Conservation (phyloP, 768 basidiomycete species). For the Trametes cingulata region DNA sequence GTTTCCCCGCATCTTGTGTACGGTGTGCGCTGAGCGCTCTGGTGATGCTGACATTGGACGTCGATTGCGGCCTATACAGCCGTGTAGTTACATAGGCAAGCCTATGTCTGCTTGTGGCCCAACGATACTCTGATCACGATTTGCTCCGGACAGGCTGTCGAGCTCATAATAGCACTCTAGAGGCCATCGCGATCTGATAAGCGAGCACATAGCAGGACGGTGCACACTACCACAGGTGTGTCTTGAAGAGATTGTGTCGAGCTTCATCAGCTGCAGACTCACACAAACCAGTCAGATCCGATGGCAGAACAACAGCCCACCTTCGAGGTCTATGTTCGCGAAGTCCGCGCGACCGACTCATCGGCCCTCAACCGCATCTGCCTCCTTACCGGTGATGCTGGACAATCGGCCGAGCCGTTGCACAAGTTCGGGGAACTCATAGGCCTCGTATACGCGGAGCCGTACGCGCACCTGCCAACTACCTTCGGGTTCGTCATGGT, state of each 20-base stretch:
- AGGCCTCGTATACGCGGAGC: conserved; percentile 73
- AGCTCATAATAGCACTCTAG: too few species aligned
- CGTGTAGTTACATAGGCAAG: too few species aligned
- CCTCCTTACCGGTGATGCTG: conserved; percentile 72
- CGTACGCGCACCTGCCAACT: conserved; percentile 65
- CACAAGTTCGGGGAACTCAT: conserved; percentile 66
- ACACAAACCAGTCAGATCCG: neutral
- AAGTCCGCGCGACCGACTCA: conserved; percentile 53
- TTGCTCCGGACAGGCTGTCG: too few species aligned
- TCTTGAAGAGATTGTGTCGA: too few species aligned
- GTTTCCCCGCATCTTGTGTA: conserved; percentile 2
- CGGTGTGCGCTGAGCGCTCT: too few species aligned
- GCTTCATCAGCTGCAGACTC: neutral
- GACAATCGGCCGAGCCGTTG: conserved; percentile 59
- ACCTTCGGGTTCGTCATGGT: conserved; percentile 78
- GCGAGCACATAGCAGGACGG: too few species aligned
- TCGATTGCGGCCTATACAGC: too few species aligned
- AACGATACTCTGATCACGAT: too few species aligned
- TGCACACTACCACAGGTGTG: too few species aligned
- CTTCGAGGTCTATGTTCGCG: conserved; percentile 45
- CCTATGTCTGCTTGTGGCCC: too few species aligned
- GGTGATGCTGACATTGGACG: neutral
- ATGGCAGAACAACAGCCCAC: neutral
- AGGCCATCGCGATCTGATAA: too few species aligned
- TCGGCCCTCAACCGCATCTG: conserved; percentile 68